These are phyloP conservation scores for Coniosporium apollinis DNA, from an alignment of 495 filamentous ascomycete genomes.

Conservation along the genomic window DNA sequence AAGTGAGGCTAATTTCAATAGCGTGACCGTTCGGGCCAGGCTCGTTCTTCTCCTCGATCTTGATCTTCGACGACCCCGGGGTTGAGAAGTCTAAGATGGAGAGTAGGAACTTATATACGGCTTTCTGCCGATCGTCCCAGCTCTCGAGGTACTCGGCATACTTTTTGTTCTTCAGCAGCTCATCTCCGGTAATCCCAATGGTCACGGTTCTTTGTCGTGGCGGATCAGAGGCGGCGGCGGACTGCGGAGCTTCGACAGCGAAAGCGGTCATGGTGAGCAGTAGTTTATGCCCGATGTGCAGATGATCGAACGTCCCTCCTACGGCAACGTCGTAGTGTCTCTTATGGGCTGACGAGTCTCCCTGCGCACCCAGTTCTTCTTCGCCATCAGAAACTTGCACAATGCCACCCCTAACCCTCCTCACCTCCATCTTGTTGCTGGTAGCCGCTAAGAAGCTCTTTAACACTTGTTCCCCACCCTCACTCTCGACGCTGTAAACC, in stretches of 20 bases:
- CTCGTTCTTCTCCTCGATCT: conserved; percentile 14
- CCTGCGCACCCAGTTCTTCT: too few relatives aligned
- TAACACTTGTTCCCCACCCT: conserved; percentile 33
- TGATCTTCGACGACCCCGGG: conserved; percentile 19
- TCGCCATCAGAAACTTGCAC: conserved; percentile 8
- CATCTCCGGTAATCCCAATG: conserved; percentile 77
- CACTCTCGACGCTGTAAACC: conserved; percentile 48
- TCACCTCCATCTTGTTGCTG: conserved; percentile 25
- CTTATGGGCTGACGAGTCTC: conserved; percentile 1
- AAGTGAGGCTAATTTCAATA: conserved; percentile 30
- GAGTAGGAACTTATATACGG: conserved; percentile 52
- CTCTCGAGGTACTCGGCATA: conserved; percentile 60
- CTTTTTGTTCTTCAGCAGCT: conserved; percentile 73
- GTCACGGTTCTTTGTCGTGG: conserved; percentile 37
- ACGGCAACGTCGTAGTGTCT: conserved; percentile 50
- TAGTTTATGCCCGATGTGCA: conserved; percentile 91
- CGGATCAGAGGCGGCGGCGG: conserved; percentile 23
- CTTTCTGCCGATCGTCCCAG: conserved; percentile 55
- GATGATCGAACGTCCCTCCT: conserved; percentile 91
- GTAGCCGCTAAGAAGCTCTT: conserved; percentile 11
- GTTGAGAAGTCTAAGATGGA: conserved; percentile 44
- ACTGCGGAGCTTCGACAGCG: conserved; percentile 30
- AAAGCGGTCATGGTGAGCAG: conserved; percentile 73
- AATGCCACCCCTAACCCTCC: conserved; percentile 25
- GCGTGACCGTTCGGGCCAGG: conserved; percentile 35